Conservation (phyloP, 768 basidiomycete genomes). For the Lactarius sanguifluus region DNA sequence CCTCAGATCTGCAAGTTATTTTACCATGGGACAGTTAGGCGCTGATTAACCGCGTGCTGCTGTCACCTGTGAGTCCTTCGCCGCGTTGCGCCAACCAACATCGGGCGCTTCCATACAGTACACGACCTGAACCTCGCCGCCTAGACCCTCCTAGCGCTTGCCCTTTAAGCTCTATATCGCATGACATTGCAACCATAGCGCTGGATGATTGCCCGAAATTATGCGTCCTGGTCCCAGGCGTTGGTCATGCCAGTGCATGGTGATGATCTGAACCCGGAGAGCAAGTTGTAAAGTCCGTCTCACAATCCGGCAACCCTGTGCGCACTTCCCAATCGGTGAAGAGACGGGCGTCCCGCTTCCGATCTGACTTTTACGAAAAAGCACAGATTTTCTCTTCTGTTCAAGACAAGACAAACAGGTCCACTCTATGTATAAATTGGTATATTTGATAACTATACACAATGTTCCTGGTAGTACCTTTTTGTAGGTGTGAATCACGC, state of each 20-base stretch:
- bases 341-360: neutral
- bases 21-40: neutral
- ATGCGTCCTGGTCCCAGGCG: neutral
- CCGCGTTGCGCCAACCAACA: neutral
- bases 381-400: neutral
- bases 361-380: neutral
- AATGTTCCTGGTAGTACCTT: neutral
- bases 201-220: neutral
- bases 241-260: neutral
- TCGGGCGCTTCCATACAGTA: constrained; percentile 2
- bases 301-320: constrained; percentile 10
- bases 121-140: constrained; percentile 2
- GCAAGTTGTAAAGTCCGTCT: neutral
- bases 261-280: neutral
- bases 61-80: neutral
- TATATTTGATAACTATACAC: constrained; percentile 22
- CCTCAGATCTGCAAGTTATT: neutral
- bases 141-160: constrained; percentile 4
- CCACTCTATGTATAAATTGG: constrained; percentile 3
- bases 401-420: constrained; percentile 11
- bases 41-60: neutral
- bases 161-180: neutral
- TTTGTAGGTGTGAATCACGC: constrained; percentile 7
- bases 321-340: neutral
- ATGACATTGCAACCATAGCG: neutral